These are phyloP conservation scores for Barnettozyma hawaiiensis DNA, from an alignment of 1,139 yeast genomes.

Conservation along the genomic window DNA sequence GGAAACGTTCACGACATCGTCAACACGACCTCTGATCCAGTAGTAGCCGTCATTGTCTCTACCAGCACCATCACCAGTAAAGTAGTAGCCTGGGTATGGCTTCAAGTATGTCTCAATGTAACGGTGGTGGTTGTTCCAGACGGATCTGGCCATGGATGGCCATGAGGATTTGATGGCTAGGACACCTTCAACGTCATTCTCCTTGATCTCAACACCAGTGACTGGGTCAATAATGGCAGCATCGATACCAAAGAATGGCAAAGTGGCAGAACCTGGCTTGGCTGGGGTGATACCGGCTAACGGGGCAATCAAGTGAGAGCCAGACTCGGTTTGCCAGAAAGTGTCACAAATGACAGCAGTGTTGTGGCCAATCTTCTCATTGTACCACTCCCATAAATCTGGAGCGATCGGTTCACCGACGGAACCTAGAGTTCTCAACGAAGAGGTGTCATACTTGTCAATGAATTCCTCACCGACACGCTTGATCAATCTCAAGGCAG, in stretches of 20 bases:
- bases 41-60: conserved; percentile 96
- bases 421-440: conserved; percentile 91
- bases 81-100: conserved; percentile 95
- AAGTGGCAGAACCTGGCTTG: conserved; percentile 95
- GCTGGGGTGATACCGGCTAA: conserved; percentile 92
- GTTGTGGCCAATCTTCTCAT: conserved; percentile 83
- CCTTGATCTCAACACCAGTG: conserved; percentile 72
- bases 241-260: conserved; percentile 93
- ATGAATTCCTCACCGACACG: conserved; percentile 88
- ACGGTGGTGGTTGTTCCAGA: conserved; percentile 85
- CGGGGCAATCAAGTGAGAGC: conserved; percentile 94
- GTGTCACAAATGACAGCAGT: conserved; percentile 89
- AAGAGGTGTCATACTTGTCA: conserved; percentile 79
- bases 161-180: conserved; percentile 83
- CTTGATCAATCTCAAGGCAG: conserved; percentile 91
- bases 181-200: conserved; percentile 95
- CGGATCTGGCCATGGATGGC: conserved; percentile 99
- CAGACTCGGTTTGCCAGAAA: conserved; percentile 98
- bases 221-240: conserved; percentile 92
- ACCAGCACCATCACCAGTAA: conserved; percentile 99
- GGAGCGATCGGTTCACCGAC: conserved; percentile 99
- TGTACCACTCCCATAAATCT: conserved; percentile 98
- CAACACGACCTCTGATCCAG: conserved; percentile 98
- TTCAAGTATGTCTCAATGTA: conserved; percentile 90
- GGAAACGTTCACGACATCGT: conserved; percentile 95